phyloP scores from a whole-genome alignment of 2,329 filamentous ascomycete species.

The Pseudogymnoascus sp. region DNA sequence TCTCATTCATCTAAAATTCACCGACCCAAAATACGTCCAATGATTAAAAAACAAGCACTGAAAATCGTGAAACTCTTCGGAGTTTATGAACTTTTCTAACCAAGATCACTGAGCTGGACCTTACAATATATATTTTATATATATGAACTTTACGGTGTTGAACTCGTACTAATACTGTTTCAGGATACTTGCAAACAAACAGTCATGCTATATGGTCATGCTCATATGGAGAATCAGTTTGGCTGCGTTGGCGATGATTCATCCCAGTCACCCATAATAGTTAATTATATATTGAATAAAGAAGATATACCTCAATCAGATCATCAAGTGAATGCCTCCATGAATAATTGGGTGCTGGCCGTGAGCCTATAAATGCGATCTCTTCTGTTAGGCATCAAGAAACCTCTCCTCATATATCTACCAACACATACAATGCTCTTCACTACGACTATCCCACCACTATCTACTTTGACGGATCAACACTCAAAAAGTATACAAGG shows the following conservation, averaged over 20 bases:
- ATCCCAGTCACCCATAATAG: neutral
- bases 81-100: slow-evolving; percentile 29
- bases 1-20: neutral
- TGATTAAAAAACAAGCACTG: slow-evolving; percentile 33
- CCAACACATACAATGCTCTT: neutral
- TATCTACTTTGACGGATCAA: neutral
- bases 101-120: slow-evolving; percentile 32
- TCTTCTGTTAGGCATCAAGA: neutral
- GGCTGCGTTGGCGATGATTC: neutral
- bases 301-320: neutral
- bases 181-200: neutral
- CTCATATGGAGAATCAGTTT: neutral
- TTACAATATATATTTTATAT: slow-evolving; percentile 5
- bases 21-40: slow-evolving; percentile 12
- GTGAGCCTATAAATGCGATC: neutral
- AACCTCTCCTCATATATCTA: neutral
- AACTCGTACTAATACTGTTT: neutral
- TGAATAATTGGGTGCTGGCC: neutral
- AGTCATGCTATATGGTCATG: neutral
- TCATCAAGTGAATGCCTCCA: neutral
- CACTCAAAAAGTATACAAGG: neutral
- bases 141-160: slow-evolving; percentile 8
- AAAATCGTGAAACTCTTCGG: slow-evolving; percentile 30
- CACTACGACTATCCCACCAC: neutral
- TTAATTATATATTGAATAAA: slow-evolving; percentile 5